A percentile compares a stretch with the other conserved stretches of the same genome.
Evolutionary conservation across 2,329 filamentous ascomycete species (phyloP).

Genomic region (Botrytis sinoallii): DNA sequence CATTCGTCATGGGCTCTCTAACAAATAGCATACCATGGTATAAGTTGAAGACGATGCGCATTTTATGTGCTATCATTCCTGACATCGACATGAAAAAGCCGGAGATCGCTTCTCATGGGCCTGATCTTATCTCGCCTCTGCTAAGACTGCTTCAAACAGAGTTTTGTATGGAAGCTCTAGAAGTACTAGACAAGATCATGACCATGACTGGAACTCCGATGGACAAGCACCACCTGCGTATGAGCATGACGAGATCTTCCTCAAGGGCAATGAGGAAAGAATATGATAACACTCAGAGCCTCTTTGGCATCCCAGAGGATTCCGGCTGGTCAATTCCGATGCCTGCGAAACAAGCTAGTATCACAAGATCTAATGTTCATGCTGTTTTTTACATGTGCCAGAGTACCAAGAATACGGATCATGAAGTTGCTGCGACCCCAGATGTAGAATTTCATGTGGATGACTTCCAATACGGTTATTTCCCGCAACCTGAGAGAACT

Average conservation of each 20-base stretch:
- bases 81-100: constrained; percentile 90
- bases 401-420: constrained; percentile 55
- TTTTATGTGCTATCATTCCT: constrained; percentile 79
- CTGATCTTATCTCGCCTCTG: constrained; percentile 91
- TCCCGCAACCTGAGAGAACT: constrained; percentile 61
- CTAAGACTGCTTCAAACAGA: constrained; percentile 87
- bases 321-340: constrained; percentile 95
- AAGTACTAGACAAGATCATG: constrained; percentile 93
- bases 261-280: constrained; percentile 86
- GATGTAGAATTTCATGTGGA: constrained; percentile 91
- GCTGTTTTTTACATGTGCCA: constrained; percentile 94
- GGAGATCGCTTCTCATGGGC: constrained; percentile 85
- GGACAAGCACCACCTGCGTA: constrained; percentile 90
- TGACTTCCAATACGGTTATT: constrained; percentile 66
- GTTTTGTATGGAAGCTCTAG: constrained; percentile 86
- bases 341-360: constrained; percentile 82
- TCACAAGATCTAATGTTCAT: constrained; percentile 88
- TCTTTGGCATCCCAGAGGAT: constrained; percentile 94
- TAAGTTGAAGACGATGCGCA: constrained; percentile 87
- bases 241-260: constrained; percentile 94
- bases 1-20: constrained; percentile 85
- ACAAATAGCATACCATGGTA: constrained; percentile 89
- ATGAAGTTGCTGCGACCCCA: constrained; percentile 66
- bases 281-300: constrained; percentile 87
- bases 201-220: constrained; percentile 88